Base-by-base conservation (phyloP, 78 protist genomes). In the Dictyostelium discoideum region DNA sequence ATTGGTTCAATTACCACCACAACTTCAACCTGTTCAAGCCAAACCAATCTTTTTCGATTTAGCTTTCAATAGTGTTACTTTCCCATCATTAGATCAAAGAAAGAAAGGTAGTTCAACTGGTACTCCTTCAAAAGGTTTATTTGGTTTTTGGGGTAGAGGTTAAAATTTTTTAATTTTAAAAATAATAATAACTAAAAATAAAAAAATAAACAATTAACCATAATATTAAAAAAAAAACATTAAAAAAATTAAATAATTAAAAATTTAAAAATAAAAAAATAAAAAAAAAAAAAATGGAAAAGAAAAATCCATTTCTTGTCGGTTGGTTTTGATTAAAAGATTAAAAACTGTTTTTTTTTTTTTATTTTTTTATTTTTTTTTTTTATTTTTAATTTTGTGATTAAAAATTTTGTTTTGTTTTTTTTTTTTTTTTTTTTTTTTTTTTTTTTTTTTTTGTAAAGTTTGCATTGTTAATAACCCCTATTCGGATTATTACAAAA, bases 1-100 rank as follows among this genome's bases (percentile, higher is more conserved):
- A 37, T 48, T 89, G 10, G 78, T 89, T 37, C 79, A 80, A 24
- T 50, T 67, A 44, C 86, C 94, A 65, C 88, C 94, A 60, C 67
- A 26, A 60, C 50, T 82, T 5, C 76, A 82, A 82, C 94, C 94
- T n/a, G 73, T 69, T 9, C 67, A 86, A 40, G 78, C 63, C 18
- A 89, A 89, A 54, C 94, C 94, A 69, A 37, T 89, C 37, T 89
- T 89, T 50, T 89, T 89, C 44, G 94, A 89, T 89, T 50, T 89
- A 29, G 94, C 94, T 44, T 89, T 89, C 26, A 89, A 89, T 37
- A 60, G 18, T 29, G 26, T 24, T 48, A 26, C 46, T 26, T 89
- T 89, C 94, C 94, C 94, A 18, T 82, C 94, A 48, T 46, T 89
- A 60, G 94, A 89, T 11, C 48, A 37, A 37, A 88, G 94, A 88